phyloP scores from a whole-genome alignment of 208 protist genomes.

The Acanthamoeba divionensis region DNA sequence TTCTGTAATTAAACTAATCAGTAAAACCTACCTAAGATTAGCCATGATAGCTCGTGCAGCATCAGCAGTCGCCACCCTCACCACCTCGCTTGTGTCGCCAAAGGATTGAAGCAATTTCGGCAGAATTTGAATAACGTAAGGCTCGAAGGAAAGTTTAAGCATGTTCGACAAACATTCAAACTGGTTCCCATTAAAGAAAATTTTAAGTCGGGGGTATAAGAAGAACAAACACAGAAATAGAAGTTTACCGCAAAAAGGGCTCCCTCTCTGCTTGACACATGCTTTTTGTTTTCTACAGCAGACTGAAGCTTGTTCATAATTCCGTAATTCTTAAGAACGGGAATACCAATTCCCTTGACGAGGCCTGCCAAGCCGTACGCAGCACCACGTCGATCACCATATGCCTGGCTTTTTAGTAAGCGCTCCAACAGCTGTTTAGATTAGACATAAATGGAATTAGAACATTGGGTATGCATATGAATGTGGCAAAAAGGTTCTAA shows the following conservation, averaged over 20 bases:
- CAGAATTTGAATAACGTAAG: constrained; percentile 80
- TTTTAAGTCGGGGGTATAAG: neutral
- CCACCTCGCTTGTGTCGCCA: constrained; percentile 73
- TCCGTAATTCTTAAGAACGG: constrained; percentile 77
- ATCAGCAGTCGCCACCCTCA: constrained; percentile 73
- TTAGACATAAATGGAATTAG: neutral
- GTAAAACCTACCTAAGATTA: neutral
- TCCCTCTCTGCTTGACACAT: constrained; percentile 63
- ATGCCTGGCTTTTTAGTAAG: constrained; percentile 57
- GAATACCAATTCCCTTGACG: constrained; percentile 82
- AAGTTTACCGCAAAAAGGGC: constrained; percentile 74
- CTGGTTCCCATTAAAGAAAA: neutral
- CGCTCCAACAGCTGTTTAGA: neutral
- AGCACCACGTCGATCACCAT: constrained; percentile 76
- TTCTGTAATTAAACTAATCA: neutral
- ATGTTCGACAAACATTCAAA: constrained; percentile 78
- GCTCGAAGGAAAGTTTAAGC: constrained; percentile 84
- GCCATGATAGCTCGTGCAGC: constrained; percentile 72
- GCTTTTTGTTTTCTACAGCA: constrained; percentile 75
- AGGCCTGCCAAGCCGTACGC: constrained; percentile 84
- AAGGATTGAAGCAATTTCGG: constrained; percentile 79
- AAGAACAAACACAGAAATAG: constrained; percentile 24
- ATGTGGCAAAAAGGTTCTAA: neutral
- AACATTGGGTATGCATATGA: neutral
- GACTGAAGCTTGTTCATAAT: constrained; percentile 74